Percentiles rank a stretch among this genome's conserved stretches.
phyloP scores from a whole-genome alignment of 2,329 filamentous ascomycete species.

The Ceratocystis lukuohia region DNA sequence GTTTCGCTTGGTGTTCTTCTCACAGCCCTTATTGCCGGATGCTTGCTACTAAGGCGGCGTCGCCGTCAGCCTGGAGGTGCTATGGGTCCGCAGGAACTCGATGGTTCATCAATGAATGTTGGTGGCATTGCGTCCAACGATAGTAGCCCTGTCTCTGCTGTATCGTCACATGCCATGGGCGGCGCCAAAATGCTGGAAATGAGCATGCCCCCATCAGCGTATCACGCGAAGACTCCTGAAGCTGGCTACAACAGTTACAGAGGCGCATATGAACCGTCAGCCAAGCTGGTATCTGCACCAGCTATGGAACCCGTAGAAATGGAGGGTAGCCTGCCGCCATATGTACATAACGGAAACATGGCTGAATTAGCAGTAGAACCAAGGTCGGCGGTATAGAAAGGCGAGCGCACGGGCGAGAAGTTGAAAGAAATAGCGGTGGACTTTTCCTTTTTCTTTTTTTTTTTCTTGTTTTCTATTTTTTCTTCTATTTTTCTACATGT shows the following conservation, averaged over 20 bases:
- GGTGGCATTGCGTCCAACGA: not conserved
- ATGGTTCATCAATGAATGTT: not conserved
- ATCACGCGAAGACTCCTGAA: slow-evolving; percentile 12
- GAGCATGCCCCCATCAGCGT: slow-evolving; percentile 16
- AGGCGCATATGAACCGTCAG: slow-evolving; percentile 16
- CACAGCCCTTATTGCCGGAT: slow-evolving; percentile 12
- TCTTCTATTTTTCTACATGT: not conserved
- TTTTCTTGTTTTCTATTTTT: slow-evolving; percentile 2
- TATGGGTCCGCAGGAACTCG: slow-evolving; percentile 7
- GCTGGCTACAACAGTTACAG: slow-evolving; percentile 13
- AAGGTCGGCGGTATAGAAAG: slow-evolving; percentile 10
- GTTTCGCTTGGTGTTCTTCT: slow-evolving; percentile 18
- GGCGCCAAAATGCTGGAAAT: slow-evolving; percentile 12
- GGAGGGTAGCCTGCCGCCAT: slow-evolving; percentile 18
- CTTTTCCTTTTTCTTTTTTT: not conserved
- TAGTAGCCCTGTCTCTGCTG: not conserved
- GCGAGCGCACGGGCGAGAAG: not conserved
- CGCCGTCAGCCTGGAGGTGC: slow-evolving; percentile 2
- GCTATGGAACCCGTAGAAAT: slow-evolving; percentile 19
- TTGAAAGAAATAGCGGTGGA: not conserved
- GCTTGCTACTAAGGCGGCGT: slow-evolving; percentile 13
- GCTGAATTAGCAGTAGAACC: slow-evolving; percentile 16
- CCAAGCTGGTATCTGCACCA: slow-evolving; percentile 16
- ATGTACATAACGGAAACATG: slow-evolving; percentile 5
- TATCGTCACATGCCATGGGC: not conserved